Conservation (phyloP, 768 basidiomycete genomes). For the Brasilioporus rufonigricans region DNA sequence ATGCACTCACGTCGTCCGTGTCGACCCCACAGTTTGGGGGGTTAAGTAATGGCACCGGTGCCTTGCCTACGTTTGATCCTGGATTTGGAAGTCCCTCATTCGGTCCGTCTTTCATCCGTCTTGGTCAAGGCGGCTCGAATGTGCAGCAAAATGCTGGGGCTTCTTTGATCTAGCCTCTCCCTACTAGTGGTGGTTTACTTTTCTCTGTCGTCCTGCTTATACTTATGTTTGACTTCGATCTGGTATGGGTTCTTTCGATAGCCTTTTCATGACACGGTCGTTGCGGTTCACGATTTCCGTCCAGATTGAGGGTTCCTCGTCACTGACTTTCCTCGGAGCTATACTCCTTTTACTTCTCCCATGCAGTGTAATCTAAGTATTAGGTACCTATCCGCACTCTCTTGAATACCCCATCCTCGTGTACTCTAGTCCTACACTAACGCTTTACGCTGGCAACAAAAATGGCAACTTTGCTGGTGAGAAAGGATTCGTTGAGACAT, state of each 20-base stretch:
- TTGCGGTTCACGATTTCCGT: conserved; percentile 11
- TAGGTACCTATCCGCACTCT: conserved; percentile 8
- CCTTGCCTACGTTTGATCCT: conserved; percentile 5
- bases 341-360: background rate
- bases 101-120: conserved; percentile 20
- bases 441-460: background rate
- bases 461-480: background rate
- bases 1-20: conserved; percentile 19
- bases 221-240: background rate
- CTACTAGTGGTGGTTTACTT: conserved; percentile 7
- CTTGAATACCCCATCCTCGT: conserved; percentile 18
- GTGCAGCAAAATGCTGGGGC: conserved; percentile 41
- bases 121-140: conserved; percentile 15
- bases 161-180: conserved; percentile 45
- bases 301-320: conserved; percentile 1
- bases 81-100: conserved; percentile 25
- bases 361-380: conserved; percentile 24
- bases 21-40: conserved; percentile 27
- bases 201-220: background rate
- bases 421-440: conserved; percentile 3
- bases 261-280: background rate
- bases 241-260: conserved; percentile 4
- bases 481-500: background rate
- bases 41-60: conserved; percentile 11
- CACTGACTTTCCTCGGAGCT: conserved; percentile 5